phyloP scores from a whole-genome alignment of 2,329 filamentous ascomycete genomes.

The Fusarium praegraminearum region DNA sequence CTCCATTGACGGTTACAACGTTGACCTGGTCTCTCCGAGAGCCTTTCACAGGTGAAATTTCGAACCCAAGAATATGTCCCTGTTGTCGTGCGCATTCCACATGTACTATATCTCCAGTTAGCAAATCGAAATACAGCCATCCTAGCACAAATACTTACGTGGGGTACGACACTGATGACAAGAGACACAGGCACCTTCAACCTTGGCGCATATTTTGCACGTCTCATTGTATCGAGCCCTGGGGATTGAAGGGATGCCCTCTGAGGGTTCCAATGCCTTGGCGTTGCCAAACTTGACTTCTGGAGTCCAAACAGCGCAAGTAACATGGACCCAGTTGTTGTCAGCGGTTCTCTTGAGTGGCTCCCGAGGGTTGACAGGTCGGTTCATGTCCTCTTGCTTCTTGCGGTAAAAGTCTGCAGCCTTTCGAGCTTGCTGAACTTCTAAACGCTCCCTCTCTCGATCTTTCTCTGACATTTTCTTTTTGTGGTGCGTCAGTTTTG shows the following conservation, averaged over 20 bases:
- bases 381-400: constrained; percentile 84
- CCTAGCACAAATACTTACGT: constrained; percentile 52
- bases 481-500: constrained; percentile 65
- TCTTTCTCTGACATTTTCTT: constrained; percentile 94
- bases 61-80: constrained; percentile 88
- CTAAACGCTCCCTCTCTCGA: constrained; percentile 85
- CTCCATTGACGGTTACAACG: constrained; percentile 83
- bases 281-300: constrained; percentile 94
- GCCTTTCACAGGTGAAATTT: constrained; percentile 89
- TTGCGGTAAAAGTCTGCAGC: constrained; percentile 85
- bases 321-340: constrained; percentile 98
- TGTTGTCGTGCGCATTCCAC: constrained; percentile 90
- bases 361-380: constrained; percentile 86
- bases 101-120: constrained; percentile 70
- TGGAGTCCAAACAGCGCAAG: constrained; percentile 90
- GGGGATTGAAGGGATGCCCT: constrained; percentile 88
- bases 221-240: constrained; percentile 77
- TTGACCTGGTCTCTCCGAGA: constrained; percentile 84
- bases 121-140: not conserved
- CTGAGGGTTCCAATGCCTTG: constrained; percentile 83
- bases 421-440: constrained; percentile 84
- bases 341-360: constrained; percentile 93
- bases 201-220: constrained; percentile 86
- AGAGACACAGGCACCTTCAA: constrained; percentile 80
- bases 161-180: constrained; percentile 79